phyloP scores from a whole-genome alignment of 2,329 filamentous ascomycete genomes.

The Incumbomyces delicatus region DNA sequence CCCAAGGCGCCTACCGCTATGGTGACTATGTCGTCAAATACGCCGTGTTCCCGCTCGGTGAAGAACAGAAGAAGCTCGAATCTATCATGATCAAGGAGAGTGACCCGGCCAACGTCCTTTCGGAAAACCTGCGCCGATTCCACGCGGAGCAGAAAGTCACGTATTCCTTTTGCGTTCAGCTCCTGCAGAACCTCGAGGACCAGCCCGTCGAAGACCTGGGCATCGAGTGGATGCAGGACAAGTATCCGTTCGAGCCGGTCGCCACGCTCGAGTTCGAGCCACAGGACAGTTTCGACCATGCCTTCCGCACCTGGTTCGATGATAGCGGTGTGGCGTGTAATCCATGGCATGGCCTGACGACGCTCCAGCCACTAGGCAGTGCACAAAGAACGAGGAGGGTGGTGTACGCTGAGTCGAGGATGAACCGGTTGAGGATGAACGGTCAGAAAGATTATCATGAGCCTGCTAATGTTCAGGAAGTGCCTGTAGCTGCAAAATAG shows the following conservation, averaged over 20 bases:
- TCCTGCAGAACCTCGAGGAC: conserved; percentile 38
- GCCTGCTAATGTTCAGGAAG: neutral
- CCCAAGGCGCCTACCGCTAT: conserved; percentile 40
- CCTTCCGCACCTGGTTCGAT: conserved; percentile 25
- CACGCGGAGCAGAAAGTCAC: conserved; percentile 28
- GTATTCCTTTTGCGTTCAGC: conserved; percentile 38
- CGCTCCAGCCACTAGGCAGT: conserved; percentile 32
- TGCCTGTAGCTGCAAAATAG: no score
- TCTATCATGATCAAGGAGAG: conserved; percentile 25
- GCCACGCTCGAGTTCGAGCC: conserved; percentile 5
- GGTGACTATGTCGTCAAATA: conserved; percentile 41
- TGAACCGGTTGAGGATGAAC: conserved; percentile 31
- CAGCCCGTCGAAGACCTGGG: conserved; percentile 38
- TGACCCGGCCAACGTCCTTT: conserved; percentile 29
- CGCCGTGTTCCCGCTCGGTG: conserved; percentile 33
- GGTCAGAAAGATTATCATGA: conserved; percentile 28
- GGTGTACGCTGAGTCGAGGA: conserved; percentile 26
- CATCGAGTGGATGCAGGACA: conserved; percentile 35
- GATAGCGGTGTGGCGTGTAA: conserved; percentile 36
- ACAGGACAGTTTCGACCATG: no score
- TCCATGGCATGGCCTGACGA: conserved; percentile 34
- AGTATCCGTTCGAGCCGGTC: conserved; percentile 31
- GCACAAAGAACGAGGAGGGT: conserved; percentile 31
- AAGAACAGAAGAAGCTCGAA: conserved; percentile 31
- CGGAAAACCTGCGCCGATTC: conserved; percentile 34